Conservation (phyloP, 2,329 filamentous ascomycete genomes). For the Aspergillus sp. region DNA sequence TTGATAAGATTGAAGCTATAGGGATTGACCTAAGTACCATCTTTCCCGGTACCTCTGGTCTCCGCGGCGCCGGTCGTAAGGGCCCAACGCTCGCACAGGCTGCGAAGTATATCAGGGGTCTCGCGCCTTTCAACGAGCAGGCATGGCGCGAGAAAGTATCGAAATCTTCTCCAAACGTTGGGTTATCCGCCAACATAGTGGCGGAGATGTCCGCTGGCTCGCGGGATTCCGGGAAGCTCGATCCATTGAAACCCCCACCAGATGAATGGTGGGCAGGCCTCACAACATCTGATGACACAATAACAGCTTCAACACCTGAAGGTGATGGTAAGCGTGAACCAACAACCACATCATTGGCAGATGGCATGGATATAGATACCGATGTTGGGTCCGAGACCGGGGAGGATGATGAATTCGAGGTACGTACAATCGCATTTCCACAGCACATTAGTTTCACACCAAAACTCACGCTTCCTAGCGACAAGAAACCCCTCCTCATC, state of each 20-base stretch:
- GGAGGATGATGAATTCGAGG: constrained; percentile 41
- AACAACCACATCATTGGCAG: not conserved
- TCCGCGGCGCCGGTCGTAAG: constrained; percentile 44
- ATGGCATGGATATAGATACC: constrained; percentile 16
- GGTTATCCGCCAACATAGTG: constrained; percentile 26
- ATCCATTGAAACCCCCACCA: constrained; percentile 17
- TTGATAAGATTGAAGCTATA: constrained; percentile 58
- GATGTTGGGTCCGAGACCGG: constrained; percentile 28
- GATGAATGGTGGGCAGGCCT: constrained; percentile 38
- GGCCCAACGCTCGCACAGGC: constrained; percentile 50
- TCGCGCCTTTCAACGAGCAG: constrained; percentile 53
- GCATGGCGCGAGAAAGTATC: constrained; percentile 42
- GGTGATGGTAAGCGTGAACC: not conserved
- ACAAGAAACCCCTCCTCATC: constrained; percentile 36
- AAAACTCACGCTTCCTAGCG: constrained; percentile 24
- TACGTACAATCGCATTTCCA: constrained; percentile 18
- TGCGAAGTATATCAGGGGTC: constrained; percentile 55
- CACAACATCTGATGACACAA: constrained; percentile 2
- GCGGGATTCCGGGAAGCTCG: constrained; percentile 2
- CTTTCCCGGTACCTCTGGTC: constrained; percentile 55
- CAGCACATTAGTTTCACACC: not conserved
- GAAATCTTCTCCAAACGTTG: constrained; percentile 16
- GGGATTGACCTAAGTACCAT: constrained; percentile 56
- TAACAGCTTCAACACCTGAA: not conserved
- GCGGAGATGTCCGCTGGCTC: constrained; percentile 21